These are phyloP conservation scores for Pseudocercospora macadamiae DNA, from an alignment of 2,329 filamentous ascomycete species.

Conservation along the genomic window DNA sequence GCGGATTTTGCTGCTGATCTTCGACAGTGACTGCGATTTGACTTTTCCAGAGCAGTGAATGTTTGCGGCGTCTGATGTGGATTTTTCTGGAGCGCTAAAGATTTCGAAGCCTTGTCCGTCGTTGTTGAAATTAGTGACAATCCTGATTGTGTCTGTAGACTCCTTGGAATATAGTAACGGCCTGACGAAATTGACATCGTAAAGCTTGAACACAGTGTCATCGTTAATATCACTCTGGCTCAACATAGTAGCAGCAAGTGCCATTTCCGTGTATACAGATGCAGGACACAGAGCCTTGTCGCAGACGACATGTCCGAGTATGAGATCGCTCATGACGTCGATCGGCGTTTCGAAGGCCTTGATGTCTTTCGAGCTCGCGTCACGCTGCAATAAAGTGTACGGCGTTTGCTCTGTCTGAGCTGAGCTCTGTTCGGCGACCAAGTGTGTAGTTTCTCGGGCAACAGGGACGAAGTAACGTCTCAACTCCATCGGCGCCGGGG, in stretches of 20 bases:
- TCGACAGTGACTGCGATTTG: neutral
- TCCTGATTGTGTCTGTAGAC: neutral
- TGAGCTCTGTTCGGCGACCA: neutral
- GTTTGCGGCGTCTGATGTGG: neutral
- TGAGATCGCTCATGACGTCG: neutral
- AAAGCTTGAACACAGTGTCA: constrained; percentile 4
- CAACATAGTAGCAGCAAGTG: constrained; percentile 10
- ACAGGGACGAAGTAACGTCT: constrained; percentile 5
- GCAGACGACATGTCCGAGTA: constrained; percentile 18
- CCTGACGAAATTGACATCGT: constrained; percentile 5
- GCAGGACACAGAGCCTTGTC: constrained; percentile 20
- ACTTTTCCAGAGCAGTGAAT: constrained; percentile 9
- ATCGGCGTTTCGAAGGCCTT: constrained; percentile 6
- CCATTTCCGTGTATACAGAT: constrained; percentile 22
- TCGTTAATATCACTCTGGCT: neutral
- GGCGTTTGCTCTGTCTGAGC: neutral
- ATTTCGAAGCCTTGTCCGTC: neutral
- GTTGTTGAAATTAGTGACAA: neutral
- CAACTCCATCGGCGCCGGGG: neutral
- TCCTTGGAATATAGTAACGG: constrained; percentile 5
- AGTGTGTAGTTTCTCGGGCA: neutral
- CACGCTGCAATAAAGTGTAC: constrained; percentile 3
- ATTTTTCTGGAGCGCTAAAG: neutral
- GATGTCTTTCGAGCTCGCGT: neutral
- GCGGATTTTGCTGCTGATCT: constrained; percentile 1